Conservation (phyloP, 2,329 filamentous ascomycete species). For the Setomelanomma holmii region DNA sequence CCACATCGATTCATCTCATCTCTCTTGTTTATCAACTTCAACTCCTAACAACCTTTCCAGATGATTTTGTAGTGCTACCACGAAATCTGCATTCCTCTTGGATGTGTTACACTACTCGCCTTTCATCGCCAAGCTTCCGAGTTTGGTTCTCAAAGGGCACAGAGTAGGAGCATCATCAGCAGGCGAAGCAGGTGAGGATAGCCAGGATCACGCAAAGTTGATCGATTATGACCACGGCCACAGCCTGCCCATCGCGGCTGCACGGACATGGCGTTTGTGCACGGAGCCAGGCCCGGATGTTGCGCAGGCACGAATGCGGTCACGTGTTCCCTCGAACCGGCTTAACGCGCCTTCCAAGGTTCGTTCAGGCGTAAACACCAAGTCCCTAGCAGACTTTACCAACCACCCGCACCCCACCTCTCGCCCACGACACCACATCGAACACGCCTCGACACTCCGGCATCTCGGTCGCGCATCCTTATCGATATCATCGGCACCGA, state of each 20-base stretch:
- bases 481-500: slow-evolving; percentile 35
- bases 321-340: slow-evolving; percentile 33
- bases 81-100: not conserved
- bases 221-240: not conserved
- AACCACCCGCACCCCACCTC: slow-evolving; percentile 42
- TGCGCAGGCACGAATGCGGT: slow-evolving; percentile 24
- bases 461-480: slow-evolving; percentile 42
- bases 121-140: not conserved
- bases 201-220: not conserved
- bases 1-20: not conserved
- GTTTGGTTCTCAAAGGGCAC: not conserved
- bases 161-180: not conserved
- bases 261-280: slow-evolving; percentile 29
- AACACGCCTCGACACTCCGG: slow-evolving; percentile 26
- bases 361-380: slow-evolving; percentile 34
- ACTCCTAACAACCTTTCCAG: not conserved
- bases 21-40: not conserved
- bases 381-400: slow-evolving; percentile 40
- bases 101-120: not conserved
- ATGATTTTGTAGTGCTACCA: not conserved
- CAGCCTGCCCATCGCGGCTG: slow-evolving; percentile 10
- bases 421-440: slow-evolving; percentile 41
- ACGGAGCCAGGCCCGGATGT: slow-evolving; percentile 12
- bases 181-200: too few relatives aligned
- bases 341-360: slow-evolving; percentile 38